Percentiles rank a stretch among this genome's conserved stretches.
phyloP scores from a whole-genome alignment of 176 grass and related monocot species.

The Pontederia paniculata region DNA sequence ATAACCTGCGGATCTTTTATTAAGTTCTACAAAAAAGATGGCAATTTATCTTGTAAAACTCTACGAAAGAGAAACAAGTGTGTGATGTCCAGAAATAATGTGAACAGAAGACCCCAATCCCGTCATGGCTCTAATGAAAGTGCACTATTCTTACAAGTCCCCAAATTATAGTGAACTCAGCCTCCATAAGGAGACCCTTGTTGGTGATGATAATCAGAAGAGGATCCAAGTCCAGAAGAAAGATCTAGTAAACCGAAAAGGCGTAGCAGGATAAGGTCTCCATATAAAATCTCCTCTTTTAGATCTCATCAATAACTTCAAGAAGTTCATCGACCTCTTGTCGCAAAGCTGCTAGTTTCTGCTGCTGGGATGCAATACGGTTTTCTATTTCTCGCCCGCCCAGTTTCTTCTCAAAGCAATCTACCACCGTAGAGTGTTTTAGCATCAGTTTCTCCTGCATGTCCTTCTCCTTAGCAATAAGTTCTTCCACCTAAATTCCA shows the following conservation, averaged over 20 bases:
- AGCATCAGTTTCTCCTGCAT: slow-evolving; percentile 85
- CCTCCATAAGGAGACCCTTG: too few relatives aligned
- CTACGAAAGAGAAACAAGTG: too few relatives aligned
- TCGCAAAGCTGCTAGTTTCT: slow-evolving; percentile 58
- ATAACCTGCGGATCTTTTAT: too few relatives aligned
- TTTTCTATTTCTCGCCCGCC: slow-evolving; percentile 74
- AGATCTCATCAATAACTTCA: slow-evolving; percentile 73
- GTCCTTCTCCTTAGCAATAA: slow-evolving; percentile 74
- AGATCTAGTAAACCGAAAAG: not conserved
- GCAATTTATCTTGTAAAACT: too few relatives aligned
- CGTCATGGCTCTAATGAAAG: too few relatives aligned
- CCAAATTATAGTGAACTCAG: too few relatives aligned
- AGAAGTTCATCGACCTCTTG: slow-evolving; percentile 70
- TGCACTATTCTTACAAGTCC: too few relatives aligned
- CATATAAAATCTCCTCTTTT: slow-evolving; percentile 1
- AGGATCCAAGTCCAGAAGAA: too few relatives aligned
- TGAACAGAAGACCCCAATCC: too few relatives aligned
- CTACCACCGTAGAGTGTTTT: slow-evolving; percentile 78
- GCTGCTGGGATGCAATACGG: slow-evolving; percentile 65
- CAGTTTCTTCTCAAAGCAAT: slow-evolving; percentile 92
- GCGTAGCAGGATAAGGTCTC: not conserved
- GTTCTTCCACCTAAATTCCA: slow-evolving; percentile 48
- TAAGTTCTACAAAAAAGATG: too few relatives aligned
- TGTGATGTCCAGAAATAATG: too few relatives aligned
- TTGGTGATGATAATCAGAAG: too few relatives aligned